phyloP scores from a whole-genome alignment of 768 basidiomycete genomes.

The Sistotremastrum suecicum region DNA sequence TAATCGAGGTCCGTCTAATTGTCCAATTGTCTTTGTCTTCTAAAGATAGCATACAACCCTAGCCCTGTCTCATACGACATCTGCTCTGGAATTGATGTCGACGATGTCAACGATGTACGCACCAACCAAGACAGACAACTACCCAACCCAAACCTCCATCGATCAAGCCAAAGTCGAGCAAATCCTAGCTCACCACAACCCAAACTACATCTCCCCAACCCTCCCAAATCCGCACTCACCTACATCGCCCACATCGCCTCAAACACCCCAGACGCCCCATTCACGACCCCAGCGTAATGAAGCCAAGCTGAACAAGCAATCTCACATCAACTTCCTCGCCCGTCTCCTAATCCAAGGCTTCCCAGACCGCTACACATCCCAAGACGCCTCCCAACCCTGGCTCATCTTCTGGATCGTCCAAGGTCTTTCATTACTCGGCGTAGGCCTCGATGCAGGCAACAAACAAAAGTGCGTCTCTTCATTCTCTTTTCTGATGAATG shows the following conservation, averaged over 20 bases:
- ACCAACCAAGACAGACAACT: conserved; percentile 39
- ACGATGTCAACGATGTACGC: background rate
- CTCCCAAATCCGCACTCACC: conserved; percentile 15
- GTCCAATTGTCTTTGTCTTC: too few species aligned
- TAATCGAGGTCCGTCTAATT: too few species aligned
- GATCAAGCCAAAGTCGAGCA: conserved; percentile 55
- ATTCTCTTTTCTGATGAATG: background rate
- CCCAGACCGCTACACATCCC: conserved; percentile 60
- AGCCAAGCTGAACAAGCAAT: conserved; percentile 35
- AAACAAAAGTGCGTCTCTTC: conserved; percentile 47
- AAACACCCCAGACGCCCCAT: conserved; percentile 13
- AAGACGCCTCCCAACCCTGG: conserved; percentile 96
- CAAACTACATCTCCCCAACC: background rate
- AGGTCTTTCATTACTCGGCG: conserved; percentile 64
- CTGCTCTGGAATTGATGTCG: background rate
- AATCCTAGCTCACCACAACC: conserved; percentile 38
- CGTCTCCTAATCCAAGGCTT: conserved; percentile 67
- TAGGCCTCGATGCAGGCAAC: conserved; percentile 61
- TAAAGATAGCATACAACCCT: too few species aligned
- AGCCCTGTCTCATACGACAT: too few species aligned
- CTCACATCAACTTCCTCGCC: conserved; percentile 65
- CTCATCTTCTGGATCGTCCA: conserved; percentile 88
- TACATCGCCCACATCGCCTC: conserved; percentile 5
- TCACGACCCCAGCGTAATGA: too few species aligned
- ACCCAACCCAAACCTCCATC: conserved; percentile 47